phyloP scores from a whole-genome alignment of 768 basidiomycete species.

The Pulveroboletus ravenelii region DNA sequence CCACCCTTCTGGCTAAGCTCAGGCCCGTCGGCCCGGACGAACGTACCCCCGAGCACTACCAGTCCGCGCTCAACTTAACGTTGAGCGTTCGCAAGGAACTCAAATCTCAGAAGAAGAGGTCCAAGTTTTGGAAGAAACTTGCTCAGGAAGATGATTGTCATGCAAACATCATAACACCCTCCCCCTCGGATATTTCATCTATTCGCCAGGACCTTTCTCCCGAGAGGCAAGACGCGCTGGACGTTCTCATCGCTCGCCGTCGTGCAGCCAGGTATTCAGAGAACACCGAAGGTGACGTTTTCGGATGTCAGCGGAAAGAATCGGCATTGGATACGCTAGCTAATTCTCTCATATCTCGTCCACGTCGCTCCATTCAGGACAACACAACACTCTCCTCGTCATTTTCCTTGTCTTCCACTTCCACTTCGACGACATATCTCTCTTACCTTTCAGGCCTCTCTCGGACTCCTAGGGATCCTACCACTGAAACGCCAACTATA shows the following conservation, averaged over 20 bases:
- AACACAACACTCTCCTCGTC: slow-evolving; percentile 15
- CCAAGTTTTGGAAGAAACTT: slow-evolving; percentile 44
- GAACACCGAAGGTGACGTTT: slow-evolving; percentile 19
- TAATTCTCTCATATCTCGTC: slow-evolving; percentile 21
- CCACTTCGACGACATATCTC: slow-evolving; percentile 18
- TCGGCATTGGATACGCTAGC: slow-evolving; percentile 18
- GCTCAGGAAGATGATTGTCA: slow-evolving; percentile 32
- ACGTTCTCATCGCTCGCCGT: slow-evolving; percentile 33
- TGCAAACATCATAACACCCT: slow-evolving; percentile 23
- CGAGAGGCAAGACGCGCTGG: slow-evolving; percentile 32
- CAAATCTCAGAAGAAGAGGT: slow-evolving; percentile 37
- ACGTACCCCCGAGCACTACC: slow-evolving; percentile 40
- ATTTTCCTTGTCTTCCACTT: slow-evolving; percentile 13
- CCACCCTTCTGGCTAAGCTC: slow-evolving; percentile 41
- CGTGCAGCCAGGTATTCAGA: slow-evolving; percentile 11
- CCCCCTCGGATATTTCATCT: slow-evolving; percentile 30
- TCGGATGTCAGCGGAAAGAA: slow-evolving; percentile 16
- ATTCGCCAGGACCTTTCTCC: slow-evolving; percentile 23
- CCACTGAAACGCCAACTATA: slow-evolving; percentile 17
- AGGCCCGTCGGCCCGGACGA: slow-evolving; percentile 32
- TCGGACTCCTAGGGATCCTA: slow-evolving; percentile 2
- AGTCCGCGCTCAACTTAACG: slow-evolving; percentile 42
- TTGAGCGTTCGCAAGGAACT: slow-evolving; percentile 43
- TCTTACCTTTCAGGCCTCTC: slow-evolving; percentile 12
- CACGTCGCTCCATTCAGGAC: slow-evolving; percentile 16